Base-by-base conservation (phyloP, 768 basidiomycete genomes). In the Leucocoprinus birnbaumii region DNA sequence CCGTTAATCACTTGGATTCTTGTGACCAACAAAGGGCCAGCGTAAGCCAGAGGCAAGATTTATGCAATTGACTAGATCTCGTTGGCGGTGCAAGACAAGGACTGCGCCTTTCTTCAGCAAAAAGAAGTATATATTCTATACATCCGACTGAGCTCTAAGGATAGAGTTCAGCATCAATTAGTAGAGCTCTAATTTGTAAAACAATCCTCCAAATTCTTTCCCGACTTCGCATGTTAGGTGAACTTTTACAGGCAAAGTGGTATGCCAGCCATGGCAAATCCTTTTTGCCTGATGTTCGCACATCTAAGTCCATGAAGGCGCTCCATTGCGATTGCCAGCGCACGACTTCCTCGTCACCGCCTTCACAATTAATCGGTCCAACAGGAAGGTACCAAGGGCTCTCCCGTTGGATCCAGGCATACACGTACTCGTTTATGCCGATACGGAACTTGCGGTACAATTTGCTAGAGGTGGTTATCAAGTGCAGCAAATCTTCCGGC, bases 371-470 rank as follows among this genome's bases (percentile, higher is more conserved):
- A 42, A 41, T 41, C 3, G 38, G 25, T 2, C 49, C 38, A 10
- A 51, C 49, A 42, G 49, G 25, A n/a, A 51, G 40, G 26, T 51
- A 51, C 49, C 49, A 51, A n/a, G 49, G 49, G 21, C 38, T 40
- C 16, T 51, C 38, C 8, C 14, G 37, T 25, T 19, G 18, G n/a
- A 43, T 44, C 40, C 51, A 52, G 9, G 51, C 1, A 26, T 31
- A 34, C 10, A n/a, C n/a, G 25, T 16, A 26, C 6, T 11, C 21
- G 3, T 52, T 27, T 13, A 52, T 24, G 40, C 21, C n/a, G 10
- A 21, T 16, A 34, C 25, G 41, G 42, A 43, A 43, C 10, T 27
- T 16, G 3, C 41, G 22, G n/a, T 44, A 31, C 10, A 44, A 6
- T 16, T 13, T 3, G 1, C 26, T 52, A 10, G 51, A 5, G 19